These are phyloP conservation scores for Coemansia sp. DNA, from an alignment of 192 early-diverging fungal genomes.

Conservation along the genomic window DNA sequence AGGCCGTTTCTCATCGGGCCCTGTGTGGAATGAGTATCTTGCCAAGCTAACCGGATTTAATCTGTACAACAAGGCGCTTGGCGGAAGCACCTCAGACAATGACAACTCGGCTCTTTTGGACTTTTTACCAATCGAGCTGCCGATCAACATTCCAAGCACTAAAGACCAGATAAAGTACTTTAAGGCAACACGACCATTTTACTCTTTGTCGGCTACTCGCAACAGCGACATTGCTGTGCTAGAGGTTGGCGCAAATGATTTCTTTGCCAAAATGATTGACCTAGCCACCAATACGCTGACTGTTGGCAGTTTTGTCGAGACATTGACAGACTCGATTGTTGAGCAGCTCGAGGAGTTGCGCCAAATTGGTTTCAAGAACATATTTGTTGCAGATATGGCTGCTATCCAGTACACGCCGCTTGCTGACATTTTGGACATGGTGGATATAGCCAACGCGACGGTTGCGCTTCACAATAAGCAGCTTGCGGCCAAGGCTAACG, in stretches of 20 bases:
- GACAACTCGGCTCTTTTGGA: constrained; percentile 9
- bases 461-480: constrained; percentile 30
- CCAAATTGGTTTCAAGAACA: constrained; percentile 41
- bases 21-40: constrained; percentile 43
- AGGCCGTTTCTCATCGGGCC: constrained; percentile 30
- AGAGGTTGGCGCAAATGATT: constrained; percentile 39
- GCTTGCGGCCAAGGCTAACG: constrained; percentile 21
- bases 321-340: constrained; percentile 20
- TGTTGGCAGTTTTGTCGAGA: constrained; percentile 25
- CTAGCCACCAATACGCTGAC: constrained; percentile 19
- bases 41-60: constrained; percentile 24
- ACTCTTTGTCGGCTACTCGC: constrained; percentile 15
- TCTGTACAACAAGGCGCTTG: constrained; percentile 32
- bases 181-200: constrained; percentile 19
- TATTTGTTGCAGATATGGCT: constrained; percentile 36
- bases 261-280: constrained; percentile 31
- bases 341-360: constrained; percentile 36
- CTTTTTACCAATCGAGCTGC: constrained; percentile 7
- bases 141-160: constrained; percentile 37
- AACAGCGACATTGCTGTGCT: constrained; percentile 29
- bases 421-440: constrained; percentile 18
- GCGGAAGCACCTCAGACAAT: constrained; percentile 5
- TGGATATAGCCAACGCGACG: constrained; percentile 22
- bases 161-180: constrained; percentile 39
- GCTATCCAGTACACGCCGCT: constrained; percentile 41